A percentile compares a stretch with the other conserved stretches of the same genome.
These are phyloP conservation scores for Termitomyces sp. DNA, from an alignment of 768 basidiomycete genomes.

Conservation along the genomic window DNA sequence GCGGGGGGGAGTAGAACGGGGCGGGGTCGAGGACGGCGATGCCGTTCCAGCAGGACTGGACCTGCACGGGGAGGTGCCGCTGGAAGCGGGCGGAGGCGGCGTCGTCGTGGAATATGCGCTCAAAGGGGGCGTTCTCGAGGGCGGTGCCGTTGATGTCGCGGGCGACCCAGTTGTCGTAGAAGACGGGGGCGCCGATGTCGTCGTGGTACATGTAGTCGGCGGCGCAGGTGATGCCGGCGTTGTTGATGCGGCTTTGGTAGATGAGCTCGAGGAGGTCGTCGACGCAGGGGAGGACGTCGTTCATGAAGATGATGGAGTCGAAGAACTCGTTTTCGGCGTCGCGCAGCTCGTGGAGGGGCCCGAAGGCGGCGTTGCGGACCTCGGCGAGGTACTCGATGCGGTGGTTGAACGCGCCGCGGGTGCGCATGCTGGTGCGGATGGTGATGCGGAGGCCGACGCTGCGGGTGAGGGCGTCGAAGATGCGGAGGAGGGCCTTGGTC, in stretches of 20 bases:
- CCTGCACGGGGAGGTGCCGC: conserved; percentile 88
- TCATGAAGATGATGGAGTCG: conserved; percentile 98
- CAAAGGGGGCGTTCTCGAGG: conserved; percentile 96
- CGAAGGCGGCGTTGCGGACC: conserved; percentile 97
- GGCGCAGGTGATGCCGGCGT: conserved; percentile 97
- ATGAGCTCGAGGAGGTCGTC: conserved; percentile 98
- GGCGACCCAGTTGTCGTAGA: conserved; percentile 99
- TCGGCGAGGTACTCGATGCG: conserved; percentile 99
- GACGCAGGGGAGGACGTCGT: conserved; percentile 96
- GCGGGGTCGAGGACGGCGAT: conserved; percentile 93
- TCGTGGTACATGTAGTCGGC: conserved; percentile 99
- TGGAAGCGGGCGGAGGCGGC: conserved; percentile 79
- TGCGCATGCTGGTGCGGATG: conserved; percentile 90
- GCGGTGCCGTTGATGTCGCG: conserved; percentile 98
- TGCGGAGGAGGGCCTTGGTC: conserved; percentile 92
- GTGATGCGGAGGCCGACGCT: conserved; percentile 89
- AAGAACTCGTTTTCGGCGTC: conserved; percentile 92
- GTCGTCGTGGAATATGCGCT: conserved; percentile 84
- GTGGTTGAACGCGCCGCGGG: conserved; percentile 94
- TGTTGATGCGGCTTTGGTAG: conserved; percentile 89
- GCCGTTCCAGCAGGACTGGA: conserved; percentile 99
- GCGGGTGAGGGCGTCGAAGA: conserved; percentile 89
- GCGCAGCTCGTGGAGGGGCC: conserved; percentile 89
- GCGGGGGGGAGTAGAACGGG: conserved; percentile 88
- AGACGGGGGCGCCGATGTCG: conserved; percentile 88